These are phyloP conservation scores for Trichosporon ovoides DNA, from an alignment of 1,284 basidiomycete species.

Conservation along the genomic window DNA sequence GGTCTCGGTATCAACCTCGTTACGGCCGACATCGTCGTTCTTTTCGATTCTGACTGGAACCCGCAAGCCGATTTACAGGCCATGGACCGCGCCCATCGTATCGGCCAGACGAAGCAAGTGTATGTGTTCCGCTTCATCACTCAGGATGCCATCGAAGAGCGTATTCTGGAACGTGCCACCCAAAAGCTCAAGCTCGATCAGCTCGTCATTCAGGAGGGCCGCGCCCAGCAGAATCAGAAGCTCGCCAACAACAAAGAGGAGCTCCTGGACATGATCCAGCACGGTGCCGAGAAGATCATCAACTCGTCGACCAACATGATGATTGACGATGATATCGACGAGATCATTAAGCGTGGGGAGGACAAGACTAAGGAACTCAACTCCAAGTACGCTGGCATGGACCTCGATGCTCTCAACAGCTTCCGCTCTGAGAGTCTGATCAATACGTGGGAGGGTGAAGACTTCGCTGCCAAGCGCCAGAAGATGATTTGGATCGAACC, in stretches of 20 bases:
- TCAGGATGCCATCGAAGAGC: conserved; percentile 91
- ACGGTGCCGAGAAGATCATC: conserved; percentile 96
- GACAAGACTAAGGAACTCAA: conserved; percentile 83
- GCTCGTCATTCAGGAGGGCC: conserved; percentile 94
- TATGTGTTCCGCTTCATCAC: conserved; percentile 98
- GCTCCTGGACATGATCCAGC: conserved; percentile 95
- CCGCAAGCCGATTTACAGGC: conserved; percentile 98
- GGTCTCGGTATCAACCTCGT: conserved; percentile 97
- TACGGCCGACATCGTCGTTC: conserved; percentile 87
- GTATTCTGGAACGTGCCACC: conserved; percentile 92
- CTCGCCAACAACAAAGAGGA: conserved; percentile 86
- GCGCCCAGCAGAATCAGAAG: conserved; percentile 54
- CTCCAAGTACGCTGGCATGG: conserved; percentile 87
- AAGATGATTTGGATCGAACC: conserved; percentile 79
- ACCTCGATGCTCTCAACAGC: conserved; percentile 91
- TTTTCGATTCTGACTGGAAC: conserved; percentile 99
- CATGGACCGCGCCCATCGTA: conserved; percentile 98
- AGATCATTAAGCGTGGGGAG: conserved; percentile 86
- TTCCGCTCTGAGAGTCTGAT: conserved; percentile 87
- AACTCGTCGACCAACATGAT: conserved; percentile 62
- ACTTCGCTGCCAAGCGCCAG: conserved; percentile 63
- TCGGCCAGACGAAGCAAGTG: conserved; percentile 99
- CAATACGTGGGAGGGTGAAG: conserved; percentile 95
- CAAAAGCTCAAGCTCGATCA: conserved; percentile 96
- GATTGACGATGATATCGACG: conserved; percentile 90